Evolutionary conservation across 768 basidiomycete genomes (phyloP), one percentile per base, ranked within the genome.

Genomic region (Botryobasidium botryosum): DNA sequence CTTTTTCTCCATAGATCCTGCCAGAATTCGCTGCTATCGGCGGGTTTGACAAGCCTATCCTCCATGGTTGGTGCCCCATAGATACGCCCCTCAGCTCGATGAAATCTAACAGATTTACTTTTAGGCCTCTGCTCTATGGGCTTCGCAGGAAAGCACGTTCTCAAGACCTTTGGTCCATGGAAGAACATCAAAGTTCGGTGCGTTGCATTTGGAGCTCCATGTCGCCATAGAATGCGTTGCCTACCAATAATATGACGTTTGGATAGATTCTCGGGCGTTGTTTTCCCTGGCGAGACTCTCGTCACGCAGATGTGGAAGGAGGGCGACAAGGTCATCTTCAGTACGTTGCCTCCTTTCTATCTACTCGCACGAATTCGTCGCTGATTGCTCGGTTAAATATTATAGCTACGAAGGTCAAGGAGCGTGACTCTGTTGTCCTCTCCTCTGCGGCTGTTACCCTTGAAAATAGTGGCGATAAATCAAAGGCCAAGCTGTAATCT

Each of bases 271-370:
- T 75, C 81, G 0, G 88, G 87, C 3, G 76, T 86, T 2, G 87
- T 97, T 20, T 91, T 80, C 58, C 94, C 92, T 2, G 92, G 91
- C 0, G 90, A 97, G 62, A 97, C 92, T 2, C 70, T 97, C 43
- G 67, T 88, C 12, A 99, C 92, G 0, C 77, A 86, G 59, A 96
- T 97, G 92, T 99, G 94, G 94, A 94, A 90, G 59, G 88, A 94
- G 54, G 84, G 79, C 2, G 61, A 70, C 49, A 94, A 77, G 62
- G 78, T 97, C 44, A 76, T 96, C 40, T 99, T 99, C 61, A 66
- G 88, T 94, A 53, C 58, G 86, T 71, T 1, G 5, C n/a, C 10
- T 10, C 1, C n/a, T 24, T 18, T 15, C 13, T 12, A 21, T 6
- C 1, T 13, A 32, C 21, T 33, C 7, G n/a, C 23, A 27, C 46